Percentiles rank a stretch among this genome's conserved stretches.
Evolutionary conservation across 192 early-diverging fungal genomes (phyloP).

Genomic region (Backusella circina): DNA sequence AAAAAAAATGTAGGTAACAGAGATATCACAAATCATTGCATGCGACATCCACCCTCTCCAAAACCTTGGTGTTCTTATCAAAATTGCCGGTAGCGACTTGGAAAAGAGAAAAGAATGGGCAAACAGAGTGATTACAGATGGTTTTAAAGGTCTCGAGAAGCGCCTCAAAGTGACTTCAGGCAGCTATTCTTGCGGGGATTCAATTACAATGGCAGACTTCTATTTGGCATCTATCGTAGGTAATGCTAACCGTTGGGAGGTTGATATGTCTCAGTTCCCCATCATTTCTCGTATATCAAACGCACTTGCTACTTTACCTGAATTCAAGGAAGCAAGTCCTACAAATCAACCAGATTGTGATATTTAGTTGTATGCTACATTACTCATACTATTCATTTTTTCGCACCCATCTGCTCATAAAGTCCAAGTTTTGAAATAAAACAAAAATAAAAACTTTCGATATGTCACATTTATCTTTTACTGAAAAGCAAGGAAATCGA

Average conservation of each 20-base stretch:
- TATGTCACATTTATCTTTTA: too few relatives aligned
- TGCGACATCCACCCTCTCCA: conserved; percentile 88
- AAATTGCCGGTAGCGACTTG: conserved; percentile 50
- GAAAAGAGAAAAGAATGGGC: conserved; percentile 58
- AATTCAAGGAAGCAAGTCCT: conserved; percentile 64
- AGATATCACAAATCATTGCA: conserved; percentile 66
- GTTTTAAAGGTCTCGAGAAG: conserved; percentile 72
- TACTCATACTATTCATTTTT: too few relatives aligned
- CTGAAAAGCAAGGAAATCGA: too few relatives aligned
- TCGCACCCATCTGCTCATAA: background rate
- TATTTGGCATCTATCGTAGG: conserved; percentile 74
- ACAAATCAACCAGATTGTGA: conserved; percentile 57
- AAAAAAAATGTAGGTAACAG: conserved; percentile 49
- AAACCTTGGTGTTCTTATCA: conserved; percentile 71
- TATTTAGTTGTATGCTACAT: too few relatives aligned
- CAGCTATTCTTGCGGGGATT: conserved; percentile 74
- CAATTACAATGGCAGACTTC: conserved; percentile 82
- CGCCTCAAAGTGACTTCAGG: conserved; percentile 62
- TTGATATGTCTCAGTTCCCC: conserved; percentile 73
- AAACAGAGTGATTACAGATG: conserved; percentile 46
- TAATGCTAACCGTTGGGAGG: conserved; percentile 67
- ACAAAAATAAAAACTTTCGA: too few relatives aligned
- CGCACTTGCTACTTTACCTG: conserved; percentile 51
- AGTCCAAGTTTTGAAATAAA: too few relatives aligned
- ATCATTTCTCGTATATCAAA: conserved; percentile 58